Evolutionary conservation across 768 basidiomycete genomes (phyloP).

Genomic region (Auriscalpium orientale): DNA sequence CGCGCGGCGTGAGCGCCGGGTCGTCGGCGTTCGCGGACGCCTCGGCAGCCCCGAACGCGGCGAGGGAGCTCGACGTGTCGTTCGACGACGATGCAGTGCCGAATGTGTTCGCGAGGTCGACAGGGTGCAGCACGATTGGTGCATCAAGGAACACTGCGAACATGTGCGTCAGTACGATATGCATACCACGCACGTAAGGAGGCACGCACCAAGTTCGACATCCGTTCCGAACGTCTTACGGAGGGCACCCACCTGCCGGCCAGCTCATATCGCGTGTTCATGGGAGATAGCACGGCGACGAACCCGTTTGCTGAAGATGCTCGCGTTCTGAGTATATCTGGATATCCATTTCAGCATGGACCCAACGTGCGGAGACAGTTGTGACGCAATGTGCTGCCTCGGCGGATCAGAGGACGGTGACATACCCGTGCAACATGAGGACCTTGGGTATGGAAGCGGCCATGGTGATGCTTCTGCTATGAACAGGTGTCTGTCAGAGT

Average conservation of each 20-base stretch:
- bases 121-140: constrained; percentile 59
- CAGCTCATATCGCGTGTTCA: neutral
- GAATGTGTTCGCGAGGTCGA: constrained; percentile 39
- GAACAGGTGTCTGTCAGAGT: too few relatives aligned
- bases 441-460: constrained; percentile 4
- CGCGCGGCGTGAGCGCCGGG: constrained; percentile 50
- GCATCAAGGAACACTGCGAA: constrained; percentile 65
- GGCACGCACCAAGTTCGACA: constrained; percentile 48
- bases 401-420: neutral
- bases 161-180: neutral
- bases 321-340: constrained; percentile 63
- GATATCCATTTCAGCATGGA: neutral
- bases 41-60: constrained; percentile 35
- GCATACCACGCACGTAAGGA: neutral
- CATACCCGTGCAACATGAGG: constrained; percentile 34
- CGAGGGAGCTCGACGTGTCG: constrained; percentile 17
- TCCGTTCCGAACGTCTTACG: constrained; percentile 55
- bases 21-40: constrained; percentile 29
- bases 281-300: constrained; percentile 13
- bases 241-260: constrained; percentile 54
- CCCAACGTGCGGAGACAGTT: neutral
- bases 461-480: neutral
- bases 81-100: constrained; percentile 17
- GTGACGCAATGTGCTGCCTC: too few relatives aligned
- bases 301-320: constrained; percentile 63